These are phyloP conservation scores for Citrus unshiu DNA, from an alignment of 345 rosid species.

Conservation along the genomic window DNA sequence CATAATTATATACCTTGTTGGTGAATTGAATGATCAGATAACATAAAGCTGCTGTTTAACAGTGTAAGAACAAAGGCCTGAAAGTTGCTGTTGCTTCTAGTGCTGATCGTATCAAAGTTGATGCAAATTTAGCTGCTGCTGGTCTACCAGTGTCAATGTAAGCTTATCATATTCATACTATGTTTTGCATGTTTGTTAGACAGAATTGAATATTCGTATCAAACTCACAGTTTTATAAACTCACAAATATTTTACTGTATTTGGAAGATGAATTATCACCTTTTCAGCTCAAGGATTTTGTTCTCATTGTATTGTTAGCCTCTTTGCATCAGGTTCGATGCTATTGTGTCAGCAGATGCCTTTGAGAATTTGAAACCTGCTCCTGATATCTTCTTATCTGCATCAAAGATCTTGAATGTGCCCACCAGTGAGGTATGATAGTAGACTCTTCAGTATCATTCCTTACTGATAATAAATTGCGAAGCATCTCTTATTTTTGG, in stretches of 20 bases:
- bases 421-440: slow-evolving; percentile 64
- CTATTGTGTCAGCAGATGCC: slow-evolving; percentile 95
- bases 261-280: background rate
- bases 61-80: slow-evolving; percentile 86
- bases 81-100: slow-evolving; percentile 97
- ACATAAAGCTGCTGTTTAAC: slow-evolving; percentile 14
- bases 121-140: slow-evolving; percentile 94
- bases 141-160: slow-evolving; percentile 67
- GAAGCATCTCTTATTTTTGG: background rate
- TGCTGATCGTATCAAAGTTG: slow-evolving; percentile 93
- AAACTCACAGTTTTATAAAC: background rate
- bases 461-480: background rate
- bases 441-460: background rate
- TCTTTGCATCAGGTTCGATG: slow-evolving; percentile 72
- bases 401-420: slow-evolving; percentile 79
- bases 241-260: background rate
- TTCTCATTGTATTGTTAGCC: slow-evolving; percentile 12
- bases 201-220: background rate
- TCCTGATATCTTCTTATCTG: slow-evolving; percentile 95
- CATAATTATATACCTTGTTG: background rate
- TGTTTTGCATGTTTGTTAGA: background rate
- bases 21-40: background rate
- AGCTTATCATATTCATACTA: slow-evolving; percentile 18
- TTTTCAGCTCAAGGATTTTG: background rate
- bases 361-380: slow-evolving; percentile 97